phyloP scores from a whole-genome alignment of 257 asterid species.

The Linaria vulgaris region DNA sequence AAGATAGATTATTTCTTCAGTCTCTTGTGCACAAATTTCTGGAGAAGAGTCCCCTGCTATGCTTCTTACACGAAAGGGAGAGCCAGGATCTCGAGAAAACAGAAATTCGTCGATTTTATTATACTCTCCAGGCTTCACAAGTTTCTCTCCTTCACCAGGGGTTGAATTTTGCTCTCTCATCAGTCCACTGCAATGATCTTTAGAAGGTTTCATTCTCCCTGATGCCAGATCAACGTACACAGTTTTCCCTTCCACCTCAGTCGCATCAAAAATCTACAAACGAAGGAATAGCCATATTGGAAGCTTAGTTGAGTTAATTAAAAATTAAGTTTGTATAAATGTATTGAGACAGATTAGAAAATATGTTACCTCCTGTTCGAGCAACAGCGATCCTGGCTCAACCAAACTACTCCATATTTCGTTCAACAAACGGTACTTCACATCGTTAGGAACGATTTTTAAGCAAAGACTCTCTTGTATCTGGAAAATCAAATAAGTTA shows the following conservation, averaged over 20 bases:
- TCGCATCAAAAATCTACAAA: neutral
- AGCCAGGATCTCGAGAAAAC: neutral
- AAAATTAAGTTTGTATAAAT: too few species aligned
- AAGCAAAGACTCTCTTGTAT: conserved; percentile 40
- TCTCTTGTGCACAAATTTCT: conserved; percentile 31
- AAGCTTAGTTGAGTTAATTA: neutral
- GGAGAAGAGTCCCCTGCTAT: conserved; percentile 35
- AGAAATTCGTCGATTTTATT: neutral
- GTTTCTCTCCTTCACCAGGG: neutral
- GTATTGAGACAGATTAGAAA: too few species aligned
- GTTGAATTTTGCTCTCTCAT: conserved; percentile 1
- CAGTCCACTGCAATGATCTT: neutral
- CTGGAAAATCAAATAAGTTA: conserved; percentile 34
- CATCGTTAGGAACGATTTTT: conserved; percentile 50
- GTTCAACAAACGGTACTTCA: conserved; percentile 50
- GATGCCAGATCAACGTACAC: conserved; percentile 24
- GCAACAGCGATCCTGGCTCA: conserved; percentile 44
- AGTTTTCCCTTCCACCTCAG: conserved; percentile 19
- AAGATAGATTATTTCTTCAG: conserved; percentile 46
- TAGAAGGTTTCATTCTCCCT: conserved; percentile 13
- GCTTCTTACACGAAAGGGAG: neutral
- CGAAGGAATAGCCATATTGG: neutral
- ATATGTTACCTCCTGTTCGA: conserved; percentile 34
- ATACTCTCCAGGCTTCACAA: conserved; percentile 5
- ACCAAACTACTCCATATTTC: conserved; percentile 45